A percentile compares a stretch with the other conserved stretches of the same genome.
Conservation (phyloP, 345 rosid genomes). For the Clausena lansium region DNA sequence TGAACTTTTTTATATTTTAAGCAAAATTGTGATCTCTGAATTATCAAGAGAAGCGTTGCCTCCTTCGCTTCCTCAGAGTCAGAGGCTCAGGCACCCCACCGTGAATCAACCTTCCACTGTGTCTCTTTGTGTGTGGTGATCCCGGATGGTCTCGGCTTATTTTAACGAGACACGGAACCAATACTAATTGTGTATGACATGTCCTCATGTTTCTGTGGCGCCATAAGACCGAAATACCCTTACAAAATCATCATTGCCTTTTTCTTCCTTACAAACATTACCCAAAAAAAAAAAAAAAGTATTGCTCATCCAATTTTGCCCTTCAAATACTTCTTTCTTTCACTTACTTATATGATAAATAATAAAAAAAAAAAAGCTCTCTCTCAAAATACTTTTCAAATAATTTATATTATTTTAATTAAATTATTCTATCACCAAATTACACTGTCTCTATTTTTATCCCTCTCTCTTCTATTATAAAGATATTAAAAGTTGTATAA, state of each 20-base stretch:
- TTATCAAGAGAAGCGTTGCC: neutral
- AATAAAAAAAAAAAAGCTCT: too few relatives aligned
- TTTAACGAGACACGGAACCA: neutral
- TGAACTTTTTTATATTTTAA: neutral
- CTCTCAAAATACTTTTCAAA: too few relatives aligned
- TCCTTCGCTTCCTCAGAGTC: neutral
- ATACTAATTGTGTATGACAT: neutral
- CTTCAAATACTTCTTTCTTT: too few relatives aligned
- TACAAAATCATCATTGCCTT: too few relatives aligned
- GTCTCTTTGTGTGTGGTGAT: neutral
- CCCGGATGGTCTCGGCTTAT: neutral
- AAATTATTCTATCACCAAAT: too few relatives aligned
- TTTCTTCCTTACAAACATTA: neutral
- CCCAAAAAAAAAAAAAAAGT: too few relatives aligned
- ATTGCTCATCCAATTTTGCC: too few relatives aligned
- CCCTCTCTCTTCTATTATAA: too few relatives aligned
- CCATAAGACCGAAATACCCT: neutral
- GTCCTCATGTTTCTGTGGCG: neutral
- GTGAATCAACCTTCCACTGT: neutral
- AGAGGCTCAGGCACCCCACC: neutral
- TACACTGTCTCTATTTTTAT: too few relatives aligned
- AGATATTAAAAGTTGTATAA: too few relatives aligned
- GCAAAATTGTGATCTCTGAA: neutral
- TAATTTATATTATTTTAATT: too few relatives aligned
- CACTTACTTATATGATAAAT: rapidly evolving